Evolutionary conservation across 768 basidiomycete species (phyloP), one percentile per base, ranked within the genome.

Genomic region (Sarcodon aspratus): DNA sequence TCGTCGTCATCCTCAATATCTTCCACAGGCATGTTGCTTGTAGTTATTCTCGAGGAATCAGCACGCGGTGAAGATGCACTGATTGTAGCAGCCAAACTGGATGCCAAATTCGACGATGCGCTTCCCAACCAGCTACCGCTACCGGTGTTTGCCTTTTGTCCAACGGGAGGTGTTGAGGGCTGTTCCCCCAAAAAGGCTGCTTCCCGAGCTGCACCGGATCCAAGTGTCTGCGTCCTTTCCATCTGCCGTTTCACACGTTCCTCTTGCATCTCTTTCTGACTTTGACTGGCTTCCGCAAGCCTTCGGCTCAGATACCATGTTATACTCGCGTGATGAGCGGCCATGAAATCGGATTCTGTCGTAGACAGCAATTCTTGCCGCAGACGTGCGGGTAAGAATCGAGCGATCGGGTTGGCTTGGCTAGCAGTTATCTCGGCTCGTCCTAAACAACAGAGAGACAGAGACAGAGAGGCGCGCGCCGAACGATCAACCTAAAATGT

Each of bases 241-340:
- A 85, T 66, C 59, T 95, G 87, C 5, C 95, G 79, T 61, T 82
- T 84, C 48, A 93, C 76, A 45, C 96, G 82, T 62, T 95, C 91
- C 64, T 97, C 95, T 65, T 99, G 96, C 71, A 97, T 76, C 54
- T 88, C 82, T 55, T 84, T 84, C 55, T 95, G 84, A 12, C 61
- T 71, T 58, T 89, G 80, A 55, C 88, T 85, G 21, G 83, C 78
- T 53, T 86, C 79, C 0, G 91, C 75, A 35, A 99, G 73, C 36
- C 85, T 78, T 46, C 85, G 75, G 60, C 77, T 85, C 49, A 99
- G 78, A 66, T 83, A 94, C 85, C 92, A 93, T 10, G 90, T 88
- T 55, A 99, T 78, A 57, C 85, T 79, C n/a, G 90, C 75, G 58
- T 89, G 89, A 63, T 99, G 96, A 4, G 91, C 90, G n/a, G 90